Evolutionary conservation across 306 rosid genomes (phyloP).

Genomic region (Dryas drummondii): DNA sequence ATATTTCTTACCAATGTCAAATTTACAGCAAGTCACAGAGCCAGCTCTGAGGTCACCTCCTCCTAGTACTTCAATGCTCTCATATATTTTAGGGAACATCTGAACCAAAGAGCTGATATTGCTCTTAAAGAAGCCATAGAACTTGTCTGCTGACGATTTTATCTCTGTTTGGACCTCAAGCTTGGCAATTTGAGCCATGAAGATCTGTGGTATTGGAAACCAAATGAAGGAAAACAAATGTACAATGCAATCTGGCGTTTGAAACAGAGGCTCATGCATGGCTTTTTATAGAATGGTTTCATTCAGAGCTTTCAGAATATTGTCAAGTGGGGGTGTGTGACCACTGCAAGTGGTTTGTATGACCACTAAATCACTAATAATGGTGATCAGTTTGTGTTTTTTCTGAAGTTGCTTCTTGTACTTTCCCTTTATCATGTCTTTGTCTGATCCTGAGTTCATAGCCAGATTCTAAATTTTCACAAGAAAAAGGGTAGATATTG

Average conservation of each 20-base stretch:
- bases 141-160: conserved; percentile 21
- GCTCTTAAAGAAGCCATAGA: conserved; percentile 24
- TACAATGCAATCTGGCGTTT: no score
- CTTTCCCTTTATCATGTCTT: neutral
- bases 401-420: neutral
- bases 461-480: no score
- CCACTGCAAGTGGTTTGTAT: neutral
- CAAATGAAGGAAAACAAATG: no score
- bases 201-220: no score
- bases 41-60: conserved; percentile 19
- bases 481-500: no score
- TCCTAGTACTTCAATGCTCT: conserved; percentile 21
- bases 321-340: neutral
- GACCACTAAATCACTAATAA: neutral
- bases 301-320: neutral
- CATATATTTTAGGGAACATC: conserved; percentile 13
- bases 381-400: neutral
- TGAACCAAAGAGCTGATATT: conserved; percentile 23
- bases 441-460: neutral
- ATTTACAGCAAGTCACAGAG: conserved; percentile 5
- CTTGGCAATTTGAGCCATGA: conserved; percentile 19
- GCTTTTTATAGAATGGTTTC: neutral
- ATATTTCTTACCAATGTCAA: conserved; percentile 12
- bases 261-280: neutral
- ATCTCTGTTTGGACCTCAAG: conserved; percentile 24